A percentile compares a stretch with the other conserved stretches of the same genome.
These are phyloP conservation scores for Colletotrichum echinochloae DNA, from an alignment of 2,329 filamentous ascomycete genomes.

Conservation along the genomic window DNA sequence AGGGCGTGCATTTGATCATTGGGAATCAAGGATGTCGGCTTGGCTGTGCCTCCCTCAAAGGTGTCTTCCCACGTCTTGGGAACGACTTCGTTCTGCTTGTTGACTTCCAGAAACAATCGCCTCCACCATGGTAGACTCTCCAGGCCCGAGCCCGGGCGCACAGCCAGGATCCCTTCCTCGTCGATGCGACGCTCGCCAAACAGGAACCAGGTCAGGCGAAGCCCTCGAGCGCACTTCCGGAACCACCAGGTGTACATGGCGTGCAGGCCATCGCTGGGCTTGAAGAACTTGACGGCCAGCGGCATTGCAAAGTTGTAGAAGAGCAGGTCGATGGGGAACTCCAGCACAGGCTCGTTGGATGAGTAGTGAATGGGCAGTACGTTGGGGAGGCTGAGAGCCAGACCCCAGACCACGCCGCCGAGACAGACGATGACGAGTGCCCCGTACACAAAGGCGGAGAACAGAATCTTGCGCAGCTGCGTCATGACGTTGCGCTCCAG, in stretches of 20 bases:
- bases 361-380: slow-evolving; percentile 95
- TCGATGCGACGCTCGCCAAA: slow-evolving; percentile 86
- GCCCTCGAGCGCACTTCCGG: slow-evolving; percentile 80
- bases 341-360: slow-evolving; percentile 89
- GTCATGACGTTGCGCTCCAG: slow-evolving; percentile 92
- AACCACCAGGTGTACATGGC: slow-evolving; percentile 97
- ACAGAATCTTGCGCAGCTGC: slow-evolving; percentile 94
- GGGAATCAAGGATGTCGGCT: slow-evolving; percentile 53
- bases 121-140: slow-evolving; percentile 53
- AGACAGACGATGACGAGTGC: slow-evolving; percentile 92
- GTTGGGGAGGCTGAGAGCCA: slow-evolving; percentile 73
- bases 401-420: slow-evolving; percentile 95
- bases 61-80: slow-evolving; percentile 70
- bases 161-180: slow-evolving; percentile 79
- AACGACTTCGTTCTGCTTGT: slow-evolving; percentile 55
- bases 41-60: slow-evolving; percentile 62
- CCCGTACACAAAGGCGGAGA: slow-evolving; percentile 95
- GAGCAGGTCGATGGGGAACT: slow-evolving; percentile 93
- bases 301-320: slow-evolving; percentile 99
- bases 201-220: slow-evolving; percentile 91
- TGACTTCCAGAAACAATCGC: slow-evolving; percentile 61
- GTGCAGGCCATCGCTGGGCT: slow-evolving; percentile 86
- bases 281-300: slow-evolving; percentile 83
- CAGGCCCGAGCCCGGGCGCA: slow-evolving; percentile 52
- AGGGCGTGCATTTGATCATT: slow-evolving; percentile 52